Conservation (phyloP, 257 asterid genomes). For the Haberlea rhodopensis region DNA sequence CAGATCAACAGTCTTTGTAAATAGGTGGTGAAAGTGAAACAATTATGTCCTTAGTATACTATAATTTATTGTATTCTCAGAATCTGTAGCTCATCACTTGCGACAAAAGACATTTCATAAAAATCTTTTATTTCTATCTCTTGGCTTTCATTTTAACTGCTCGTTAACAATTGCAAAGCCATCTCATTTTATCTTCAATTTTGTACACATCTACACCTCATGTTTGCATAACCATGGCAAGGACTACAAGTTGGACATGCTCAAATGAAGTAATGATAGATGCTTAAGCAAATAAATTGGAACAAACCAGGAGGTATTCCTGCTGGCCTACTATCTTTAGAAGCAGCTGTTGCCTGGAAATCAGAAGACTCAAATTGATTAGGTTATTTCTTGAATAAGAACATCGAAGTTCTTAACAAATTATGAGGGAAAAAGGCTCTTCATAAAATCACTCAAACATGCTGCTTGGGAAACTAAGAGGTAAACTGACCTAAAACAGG, state of each 20-base stretch:
- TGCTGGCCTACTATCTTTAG: constrained; percentile 44
- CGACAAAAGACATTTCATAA: not conserved
- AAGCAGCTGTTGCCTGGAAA: constrained; percentile 55
- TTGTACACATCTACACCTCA: not conserved
- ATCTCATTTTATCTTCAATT: not conserved
- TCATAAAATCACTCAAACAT: not conserved
- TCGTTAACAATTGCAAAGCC: not conserved
- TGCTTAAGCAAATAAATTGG: not conserved
- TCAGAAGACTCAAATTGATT: constrained; percentile 14
- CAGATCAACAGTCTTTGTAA: not conserved
- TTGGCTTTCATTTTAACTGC: not conserved
- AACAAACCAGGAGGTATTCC: constrained; percentile 68
- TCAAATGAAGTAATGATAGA: constrained; percentile 10
- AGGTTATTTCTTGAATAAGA: not conserved
- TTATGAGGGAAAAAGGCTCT: not conserved
- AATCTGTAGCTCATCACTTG: not conserved
- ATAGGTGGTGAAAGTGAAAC: not conserved
- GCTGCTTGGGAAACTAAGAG: not conserved
- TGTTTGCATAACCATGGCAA: not conserved
- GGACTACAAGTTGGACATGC: not conserved
- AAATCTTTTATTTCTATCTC: no score
- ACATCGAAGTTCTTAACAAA: constrained; percentile 3
- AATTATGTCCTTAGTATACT: not conserved
- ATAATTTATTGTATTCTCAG: constrained; percentile 1
- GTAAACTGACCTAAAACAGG: not conserved